These are phyloP conservation scores for Podaxis carcinomalis DNA, from an alignment of 768 basidiomycete genomes.

Conservation along the genomic window DNA sequence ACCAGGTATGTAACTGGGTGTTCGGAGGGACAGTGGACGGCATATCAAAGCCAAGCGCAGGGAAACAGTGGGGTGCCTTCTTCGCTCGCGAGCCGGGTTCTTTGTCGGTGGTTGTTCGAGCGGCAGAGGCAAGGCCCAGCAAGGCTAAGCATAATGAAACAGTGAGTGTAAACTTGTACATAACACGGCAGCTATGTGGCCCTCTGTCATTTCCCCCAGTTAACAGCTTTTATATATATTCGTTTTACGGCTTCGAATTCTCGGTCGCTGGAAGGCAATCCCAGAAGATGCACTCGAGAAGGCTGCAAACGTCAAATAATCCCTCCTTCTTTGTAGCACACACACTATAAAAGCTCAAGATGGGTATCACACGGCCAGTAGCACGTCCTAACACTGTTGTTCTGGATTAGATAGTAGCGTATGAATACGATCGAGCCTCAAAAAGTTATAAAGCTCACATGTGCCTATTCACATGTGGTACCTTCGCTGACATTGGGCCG, in stretches of 20 bases:
- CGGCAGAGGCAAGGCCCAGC: not conserved
- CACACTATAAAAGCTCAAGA: not conserved
- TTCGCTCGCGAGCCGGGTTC: not conserved
- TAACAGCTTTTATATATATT: not conserved
- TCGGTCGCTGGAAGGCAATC: not conserved
- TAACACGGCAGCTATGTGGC: not conserved
- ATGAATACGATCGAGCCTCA: not conserved
- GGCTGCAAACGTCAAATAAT: not conserved
- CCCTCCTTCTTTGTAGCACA: not conserved
- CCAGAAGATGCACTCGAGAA: not conserved
- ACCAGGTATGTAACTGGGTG: conserved; percentile 34
- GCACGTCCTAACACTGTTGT: not conserved
- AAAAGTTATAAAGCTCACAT: not conserved
- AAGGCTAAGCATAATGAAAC: not conserved
- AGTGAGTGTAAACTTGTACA: not conserved
- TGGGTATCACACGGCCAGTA: not conserved
- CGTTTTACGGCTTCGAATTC: not conserved
- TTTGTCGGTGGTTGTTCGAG: not conserved
- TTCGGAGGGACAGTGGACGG: conserved; percentile 33
- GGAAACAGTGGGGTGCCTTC: conserved; percentile 22
- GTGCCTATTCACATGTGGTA: not conserved
- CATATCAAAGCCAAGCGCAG: conserved; percentile 41
- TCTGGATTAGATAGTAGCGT: not conserved
- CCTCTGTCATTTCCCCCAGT: not conserved
- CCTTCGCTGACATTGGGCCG: not conserved